phyloP scores from a whole-genome alignment of 2,329 filamentous ascomycete species.

The Fusarium pseudoanthophilum region DNA sequence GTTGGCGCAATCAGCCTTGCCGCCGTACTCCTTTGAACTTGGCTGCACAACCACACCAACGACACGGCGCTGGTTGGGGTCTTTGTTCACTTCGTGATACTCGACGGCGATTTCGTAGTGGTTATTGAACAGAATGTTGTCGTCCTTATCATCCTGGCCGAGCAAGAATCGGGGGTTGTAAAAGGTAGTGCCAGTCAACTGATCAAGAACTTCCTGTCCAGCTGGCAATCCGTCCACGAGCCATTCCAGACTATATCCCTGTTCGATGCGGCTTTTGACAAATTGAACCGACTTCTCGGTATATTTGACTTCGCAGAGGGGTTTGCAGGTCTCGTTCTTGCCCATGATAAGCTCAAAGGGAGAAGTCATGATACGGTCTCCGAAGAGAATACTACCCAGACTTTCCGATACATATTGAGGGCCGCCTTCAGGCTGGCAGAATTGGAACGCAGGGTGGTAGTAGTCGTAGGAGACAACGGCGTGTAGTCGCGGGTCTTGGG shows the following conservation, averaged over 20 bases:
- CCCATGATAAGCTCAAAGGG: constrained; percentile 90
- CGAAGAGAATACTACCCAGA: constrained; percentile 94
- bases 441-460: constrained; percentile 87
- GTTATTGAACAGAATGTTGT: constrained; percentile 79
- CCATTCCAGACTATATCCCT: constrained; percentile 95
- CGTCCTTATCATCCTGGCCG: constrained; percentile 65
- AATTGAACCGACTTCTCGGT: constrained; percentile 76
- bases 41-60: constrained; percentile 93
- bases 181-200: constrained; percentile 79
- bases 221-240: constrained; percentile 93
- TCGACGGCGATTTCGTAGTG: constrained; percentile 96
- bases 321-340: constrained; percentile 87
- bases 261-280: constrained; percentile 82
- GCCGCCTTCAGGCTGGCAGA: constrained; percentile 83
- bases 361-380: constrained; percentile 96
- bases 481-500: constrained; percentile 81
- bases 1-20: constrained; percentile 71
- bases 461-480: constrained; percentile 98
- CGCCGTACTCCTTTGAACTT: constrained; percentile 72
- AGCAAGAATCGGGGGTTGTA: constrained; percentile 93
- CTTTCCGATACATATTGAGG: constrained; percentile 82
- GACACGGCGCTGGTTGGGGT: constrained; percentile 79
- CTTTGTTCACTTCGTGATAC: constrained; percentile 81
- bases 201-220: constrained; percentile 83
- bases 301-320: constrained; percentile 75